These are phyloP conservation scores for Geotrichum bryndzae DNA, from an alignment of 1,139 yeast species.

Conservation along the genomic window DNA sequence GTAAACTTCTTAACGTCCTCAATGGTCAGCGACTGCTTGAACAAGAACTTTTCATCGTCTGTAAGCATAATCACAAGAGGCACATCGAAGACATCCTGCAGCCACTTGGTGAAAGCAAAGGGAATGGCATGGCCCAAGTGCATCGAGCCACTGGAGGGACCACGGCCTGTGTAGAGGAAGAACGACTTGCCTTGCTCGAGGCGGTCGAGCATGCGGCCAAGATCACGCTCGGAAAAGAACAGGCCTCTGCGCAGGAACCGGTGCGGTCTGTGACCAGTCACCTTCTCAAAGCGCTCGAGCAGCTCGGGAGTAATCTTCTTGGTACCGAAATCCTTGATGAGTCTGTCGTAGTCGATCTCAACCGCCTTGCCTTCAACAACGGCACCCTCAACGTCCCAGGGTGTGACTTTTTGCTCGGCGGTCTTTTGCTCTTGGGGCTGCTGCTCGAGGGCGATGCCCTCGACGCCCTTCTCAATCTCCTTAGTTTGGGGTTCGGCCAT, in stretches of 20 bases:
- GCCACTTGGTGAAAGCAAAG: conserved; percentile 92
- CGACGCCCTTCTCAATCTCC: conserved; percentile 19
- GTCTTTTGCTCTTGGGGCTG: not conserved
- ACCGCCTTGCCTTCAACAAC: conserved; percentile 88
- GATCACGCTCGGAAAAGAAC: conserved; percentile 90
- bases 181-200: conserved; percentile 95
- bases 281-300: conserved; percentile 62
- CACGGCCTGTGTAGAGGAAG: conserved; percentile 95
- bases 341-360: conserved; percentile 84
- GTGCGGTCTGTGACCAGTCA: conserved; percentile 93
- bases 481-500: conserved; percentile 10
- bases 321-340: conserved; percentile 85
- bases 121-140: conserved; percentile 98
- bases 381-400: conserved; percentile 99
- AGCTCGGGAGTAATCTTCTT: conserved; percentile 64
- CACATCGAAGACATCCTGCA: conserved; percentile 94
- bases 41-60: conserved; percentile 94
- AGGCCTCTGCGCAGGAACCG: conserved; percentile 85
- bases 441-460: conserved; percentile 15
- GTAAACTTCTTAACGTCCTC: conserved; percentile 82
- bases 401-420: conserved; percentile 61
- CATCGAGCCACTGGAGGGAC: conserved; percentile 92
- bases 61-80: conserved; percentile 95
- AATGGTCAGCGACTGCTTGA: conserved; percentile 83
- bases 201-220: conserved; percentile 68